phyloP scores from a whole-genome alignment of 805 yeast species.

The Spathaspora arborariae region DNA sequence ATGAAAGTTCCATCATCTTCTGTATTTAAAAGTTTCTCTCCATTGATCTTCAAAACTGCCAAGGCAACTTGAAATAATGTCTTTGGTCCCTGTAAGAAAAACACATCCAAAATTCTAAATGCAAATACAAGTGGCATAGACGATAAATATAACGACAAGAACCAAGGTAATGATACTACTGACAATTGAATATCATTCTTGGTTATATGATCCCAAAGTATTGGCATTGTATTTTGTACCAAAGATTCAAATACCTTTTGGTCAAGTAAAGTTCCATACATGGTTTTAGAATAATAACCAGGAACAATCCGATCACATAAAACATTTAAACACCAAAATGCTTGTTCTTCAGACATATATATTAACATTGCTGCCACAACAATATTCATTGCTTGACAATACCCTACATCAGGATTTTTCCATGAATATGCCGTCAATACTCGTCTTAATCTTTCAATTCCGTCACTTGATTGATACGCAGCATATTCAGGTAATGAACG shows the following conservation, averaged over 20 bases:
- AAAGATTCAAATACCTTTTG: slow-evolving; percentile 90
- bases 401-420: slow-evolving; percentile 96
- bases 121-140: slow-evolving; percentile 96
- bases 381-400: slow-evolving; percentile 98
- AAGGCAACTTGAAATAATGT: slow-evolving; percentile 89
- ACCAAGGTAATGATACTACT: slow-evolving; percentile 95
- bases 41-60: slow-evolving; percentile 85
- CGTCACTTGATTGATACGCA: slow-evolving; percentile 85
- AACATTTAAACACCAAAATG: slow-evolving; percentile 84
- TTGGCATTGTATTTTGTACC: slow-evolving; percentile 86
- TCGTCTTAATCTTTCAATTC: slow-evolving; percentile 77
- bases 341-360: slow-evolving; percentile 94
- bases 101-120: slow-evolving; percentile 83
- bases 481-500: slow-evolving; percentile 94
- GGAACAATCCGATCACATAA: slow-evolving; percentile 86
- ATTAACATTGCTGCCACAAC: slow-evolving; percentile 75
- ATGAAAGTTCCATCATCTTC: slow-evolving; percentile 93
- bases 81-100: slow-evolving; percentile 85
- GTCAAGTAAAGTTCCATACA: slow-evolving; percentile 95
- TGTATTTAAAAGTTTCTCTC: slow-evolving; percentile 72
- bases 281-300: slow-evolving; percentile 93
- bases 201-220: slow-evolving; percentile 77
- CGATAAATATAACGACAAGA: slow-evolving; percentile 80
- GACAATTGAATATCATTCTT: slow-evolving; percentile 84
- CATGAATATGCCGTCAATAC: slow-evolving; percentile 93